These are phyloP conservation scores for Mrakia hoshinonis DNA, from an alignment of 768 basidiomycete species.

Conservation along the genomic window DNA sequence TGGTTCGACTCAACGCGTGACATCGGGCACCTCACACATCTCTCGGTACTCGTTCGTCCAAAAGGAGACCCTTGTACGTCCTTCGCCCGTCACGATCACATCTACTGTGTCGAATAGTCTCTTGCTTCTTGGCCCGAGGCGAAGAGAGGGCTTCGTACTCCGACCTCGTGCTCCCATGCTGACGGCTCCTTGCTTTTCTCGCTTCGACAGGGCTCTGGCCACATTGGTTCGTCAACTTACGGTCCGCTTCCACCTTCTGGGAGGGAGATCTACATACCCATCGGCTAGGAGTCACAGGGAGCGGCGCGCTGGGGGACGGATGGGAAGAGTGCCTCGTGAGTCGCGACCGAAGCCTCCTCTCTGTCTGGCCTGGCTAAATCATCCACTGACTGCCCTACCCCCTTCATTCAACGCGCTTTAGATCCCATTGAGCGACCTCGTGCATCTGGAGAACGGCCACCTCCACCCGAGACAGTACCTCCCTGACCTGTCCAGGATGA, in stretches of 20 bases:
- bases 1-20: neutral
- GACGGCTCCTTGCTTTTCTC: too few species aligned
- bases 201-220: neutral
- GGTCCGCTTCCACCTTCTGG: neutral
- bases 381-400: neutral
- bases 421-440: constrained; percentile 11
- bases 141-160: too few species aligned
- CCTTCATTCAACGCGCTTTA: neutral
- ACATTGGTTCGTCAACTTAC: constrained; percentile 15
- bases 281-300: constrained; percentile 21
- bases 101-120: too few species aligned
- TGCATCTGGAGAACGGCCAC: neutral
- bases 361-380: neutral
- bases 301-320: constrained; percentile 12
- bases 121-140: too few species aligned
- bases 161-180: too few species aligned
- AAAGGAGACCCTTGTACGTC: neutral
- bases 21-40: neutral
- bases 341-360: neutral
- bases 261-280: constrained; percentile 5
- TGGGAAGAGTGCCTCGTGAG: constrained; percentile 24
- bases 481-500: neutral
- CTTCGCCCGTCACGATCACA: too few species aligned
- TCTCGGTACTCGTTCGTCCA: constrained; percentile 3
- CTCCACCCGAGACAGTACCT: neutral